Base-by-base conservation (phyloP, 2,329 filamentous ascomycete species). In the Dissoconium aciculare region DNA sequence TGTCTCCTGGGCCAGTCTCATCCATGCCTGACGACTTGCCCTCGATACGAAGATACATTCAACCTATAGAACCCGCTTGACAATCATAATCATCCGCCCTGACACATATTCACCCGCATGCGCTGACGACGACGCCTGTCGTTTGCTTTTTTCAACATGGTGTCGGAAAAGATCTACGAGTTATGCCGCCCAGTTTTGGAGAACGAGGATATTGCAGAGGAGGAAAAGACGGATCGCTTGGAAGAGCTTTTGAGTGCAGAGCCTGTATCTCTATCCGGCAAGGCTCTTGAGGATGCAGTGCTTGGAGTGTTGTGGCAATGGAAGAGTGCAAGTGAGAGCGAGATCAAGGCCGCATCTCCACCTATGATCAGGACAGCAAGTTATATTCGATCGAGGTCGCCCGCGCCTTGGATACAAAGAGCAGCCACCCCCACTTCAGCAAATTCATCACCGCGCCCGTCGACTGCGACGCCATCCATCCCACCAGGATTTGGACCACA, bases 141-240 rank as follows among this genome's bases (percentile, higher is more conserved):
- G n/a, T n/a, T n/a, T n/a, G n/a, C n/a, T n/a, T 32, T 8, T 45
- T 37, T 9, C 35, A 68, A 39, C 53, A 94, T 95, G 87, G 76
- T 93, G 40, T 81, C 85, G 47, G 87, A 95, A 65, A 75, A 85
- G 46, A 74, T 87, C 33, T 92, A 91, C 63, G 84, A 94, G 47
- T 71, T 89, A 50, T 93, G 84, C 56, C 72, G 91, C 53, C 81
- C 83, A 31, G 71, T 94, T 51, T 70, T 98, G 41, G 76, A 89
- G 61, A 78, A 94, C 58, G 62, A 73, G 35, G 66, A 68, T 33
- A 66, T 93, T n/a, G 38, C 82, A 92, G 89, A 95, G 41, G 89
- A 98, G 58, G 87, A 94, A 51, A 92, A 89, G 65, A 87, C 81
- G 28, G 87, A 95, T 58, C 80, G 72, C 58, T 66, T 94, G 31